phyloP scores from a whole-genome alignment of 106 monocot genomes.

The Dendrobium huoshanense region DNA sequence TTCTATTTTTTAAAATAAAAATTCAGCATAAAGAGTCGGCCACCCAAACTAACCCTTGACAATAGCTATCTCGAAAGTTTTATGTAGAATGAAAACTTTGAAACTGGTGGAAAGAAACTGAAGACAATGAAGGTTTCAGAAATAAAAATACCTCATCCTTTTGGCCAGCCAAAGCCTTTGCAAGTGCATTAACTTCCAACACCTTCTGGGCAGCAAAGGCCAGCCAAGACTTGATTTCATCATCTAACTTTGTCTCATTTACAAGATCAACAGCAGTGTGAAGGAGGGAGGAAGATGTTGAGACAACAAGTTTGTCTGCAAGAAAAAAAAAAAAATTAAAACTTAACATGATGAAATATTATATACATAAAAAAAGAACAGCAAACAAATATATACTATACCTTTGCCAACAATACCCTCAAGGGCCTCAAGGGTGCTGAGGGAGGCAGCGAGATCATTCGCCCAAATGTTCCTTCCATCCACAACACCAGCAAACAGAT shows the following conservation, averaged over 20 bases:
- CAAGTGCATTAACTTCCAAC: constrained; percentile 25
- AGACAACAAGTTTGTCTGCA: constrained; percentile 27
- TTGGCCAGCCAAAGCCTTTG: constrained; percentile 22
- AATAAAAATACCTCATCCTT: constrained; percentile 20
- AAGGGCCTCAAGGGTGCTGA: constrained; percentile 16
- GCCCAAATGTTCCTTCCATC: constrained; percentile 35
- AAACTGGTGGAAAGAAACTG: not conserved
- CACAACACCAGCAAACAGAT: constrained; percentile 27
- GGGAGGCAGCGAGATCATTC: constrained; percentile 20
- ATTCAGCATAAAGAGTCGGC: too few relatives aligned
- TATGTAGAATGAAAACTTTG: too few relatives aligned
- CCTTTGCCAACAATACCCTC: constrained; percentile 20
- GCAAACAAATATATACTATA: not conserved
- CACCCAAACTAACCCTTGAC: too few relatives aligned
- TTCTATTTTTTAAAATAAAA: too few relatives aligned
- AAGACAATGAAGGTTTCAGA: not conserved
- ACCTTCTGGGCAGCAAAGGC: constrained; percentile 32
- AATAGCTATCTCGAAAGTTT: too few relatives aligned
- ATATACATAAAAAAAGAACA: not conserved
- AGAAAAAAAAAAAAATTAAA: not conserved
- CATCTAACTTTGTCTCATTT: constrained; percentile 26
- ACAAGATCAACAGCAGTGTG: constrained; percentile 33
- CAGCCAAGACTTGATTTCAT: constrained; percentile 32
- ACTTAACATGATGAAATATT: not conserved
- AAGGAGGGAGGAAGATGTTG: constrained; percentile 21